These are phyloP conservation scores for Pezizomycotina sp. DNA, from an alignment of 2,329 filamentous ascomycete genomes.

Conservation along the genomic window DNA sequence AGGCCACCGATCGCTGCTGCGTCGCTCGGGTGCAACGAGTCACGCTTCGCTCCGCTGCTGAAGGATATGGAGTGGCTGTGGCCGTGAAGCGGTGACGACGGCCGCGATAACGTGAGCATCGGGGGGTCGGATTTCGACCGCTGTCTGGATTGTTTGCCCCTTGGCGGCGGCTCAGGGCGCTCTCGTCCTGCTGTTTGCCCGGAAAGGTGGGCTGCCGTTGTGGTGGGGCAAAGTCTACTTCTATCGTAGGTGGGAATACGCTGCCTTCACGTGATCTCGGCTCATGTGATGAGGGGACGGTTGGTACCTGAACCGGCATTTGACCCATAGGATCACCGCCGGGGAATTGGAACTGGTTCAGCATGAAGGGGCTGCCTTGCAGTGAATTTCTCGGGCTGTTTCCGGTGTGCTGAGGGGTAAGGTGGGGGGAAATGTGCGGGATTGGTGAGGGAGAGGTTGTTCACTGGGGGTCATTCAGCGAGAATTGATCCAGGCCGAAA, in stretches of 20 bases:
- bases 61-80: conserved; percentile 13
- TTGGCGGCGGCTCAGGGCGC: conserved; percentile 21
- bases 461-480: conserved; percentile 19
- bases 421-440: conserved; percentile 22
- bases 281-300: conserved; percentile 10
- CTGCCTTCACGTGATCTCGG: conserved; percentile 16
- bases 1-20: conserved; percentile 25
- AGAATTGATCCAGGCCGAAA: conserved; percentile 24
- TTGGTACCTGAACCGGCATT: conserved; percentile 18
- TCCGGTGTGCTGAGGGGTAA: conserved; percentile 20
- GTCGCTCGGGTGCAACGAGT: conserved; percentile 30
- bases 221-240: conserved; percentile 25
- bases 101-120: conserved; percentile 11
- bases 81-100: conserved; percentile 5
- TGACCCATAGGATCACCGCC: conserved; percentile 15
- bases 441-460: conserved; percentile 18
- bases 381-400: conserved; percentile 22
- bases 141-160: conserved; percentile 13
- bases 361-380: conserved; percentile 17
- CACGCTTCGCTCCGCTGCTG: conserved; percentile 12
- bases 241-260: conserved; percentile 21
- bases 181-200: conserved; percentile 22
- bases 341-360: conserved; percentile 19
- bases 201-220: conserved; percentile 26
- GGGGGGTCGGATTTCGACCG: conserved; percentile 17